Evolutionary conservation across 371 early-diverging fungal genomes (phyloP), one percentile per base, ranked within the genome.

Genomic region (Smittium mucronatum): DNA sequence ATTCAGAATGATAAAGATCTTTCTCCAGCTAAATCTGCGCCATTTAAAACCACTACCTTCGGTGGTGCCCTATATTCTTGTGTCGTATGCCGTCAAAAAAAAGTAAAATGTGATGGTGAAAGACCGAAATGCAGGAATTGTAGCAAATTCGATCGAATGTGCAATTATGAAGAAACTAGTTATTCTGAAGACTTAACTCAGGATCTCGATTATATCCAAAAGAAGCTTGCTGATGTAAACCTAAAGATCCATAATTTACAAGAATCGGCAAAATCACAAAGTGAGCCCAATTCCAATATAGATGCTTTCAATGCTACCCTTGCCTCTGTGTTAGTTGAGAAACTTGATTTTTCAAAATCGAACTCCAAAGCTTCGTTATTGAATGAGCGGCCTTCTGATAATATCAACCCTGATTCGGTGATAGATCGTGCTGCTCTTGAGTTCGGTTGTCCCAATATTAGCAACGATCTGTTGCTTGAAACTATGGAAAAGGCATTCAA

Each of bases 101-200:
- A 61, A n/a, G 33, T 28, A 15, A 61, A 61, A 26, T 61, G 63
- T 33, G 63, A 61, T 26, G 63, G 63, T 30, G 63, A 30, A 30
- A 5, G 63, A 5, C 63, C 63, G 5, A 61, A 61, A 28, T 61
- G 63, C 26, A 33, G n/a, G 63, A 61, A 16, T 16, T 61, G 63
- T 33, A 26, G 5, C 16, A 61, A 33, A 30, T 30, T 33, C 29
- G 33, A 61, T n/a, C 5, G 63, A 61, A 61, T 30, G 33, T 61
- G 63, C n/a, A 61, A 61, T 33, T 61, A 61, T 47, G 47, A 47
- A 47, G 47, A 47, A 47, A 47, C 47, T 47, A 47, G 11, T 47
- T 47, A 11, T 47, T 11, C 47, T 11, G 47, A 47, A 21, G 47
- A 47, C 21, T 47, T 47, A 47, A 47, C 47, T 47, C 47, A 11